phyloP scores from a whole-genome alignment of 2,329 filamentous ascomycete genomes.

The Metarhizium album region DNA sequence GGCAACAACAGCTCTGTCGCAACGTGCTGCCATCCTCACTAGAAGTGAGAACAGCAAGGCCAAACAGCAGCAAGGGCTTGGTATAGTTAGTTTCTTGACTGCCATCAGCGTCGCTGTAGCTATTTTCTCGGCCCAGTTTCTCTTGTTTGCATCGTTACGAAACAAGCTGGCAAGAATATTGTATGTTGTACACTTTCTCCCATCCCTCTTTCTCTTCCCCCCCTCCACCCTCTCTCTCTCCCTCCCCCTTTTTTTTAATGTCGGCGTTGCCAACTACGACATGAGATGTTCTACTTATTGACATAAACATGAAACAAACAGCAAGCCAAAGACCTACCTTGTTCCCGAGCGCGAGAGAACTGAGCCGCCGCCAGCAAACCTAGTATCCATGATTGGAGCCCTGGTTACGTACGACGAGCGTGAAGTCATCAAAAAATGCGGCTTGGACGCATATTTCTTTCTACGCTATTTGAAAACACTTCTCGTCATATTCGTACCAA shows the following conservation, averaged over 20 bases:
- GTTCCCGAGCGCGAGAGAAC: slow-evolving; percentile 79
- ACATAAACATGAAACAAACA: slow-evolving; percentile 19
- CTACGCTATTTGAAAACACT: slow-evolving; percentile 70
- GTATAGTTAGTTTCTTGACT: slow-evolving; percentile 43
- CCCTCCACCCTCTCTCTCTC: too few species aligned
- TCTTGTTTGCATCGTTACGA: slow-evolving; percentile 65
- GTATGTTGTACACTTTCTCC: slow-evolving; percentile 32
- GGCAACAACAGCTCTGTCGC: neutral
- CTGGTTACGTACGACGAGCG: slow-evolving; percentile 60
- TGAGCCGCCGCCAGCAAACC: slow-evolving; percentile 52
- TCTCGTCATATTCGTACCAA: slow-evolving; percentile 82
- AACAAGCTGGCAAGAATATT: slow-evolving; percentile 76
- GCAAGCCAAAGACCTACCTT: slow-evolving; percentile 74
- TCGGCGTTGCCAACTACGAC: slow-evolving; percentile 7
- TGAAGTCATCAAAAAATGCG: slow-evolving; percentile 89
- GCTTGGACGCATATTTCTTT: slow-evolving; percentile 95
- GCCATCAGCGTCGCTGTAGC: slow-evolving; percentile 52
- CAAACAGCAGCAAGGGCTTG: slow-evolving; percentile 33
- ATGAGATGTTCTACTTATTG: neutral
- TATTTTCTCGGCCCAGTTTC: slow-evolving; percentile 52
- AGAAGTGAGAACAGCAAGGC: slow-evolving; percentile 13
- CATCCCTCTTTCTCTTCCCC: too few species aligned
- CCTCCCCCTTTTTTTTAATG: too few species aligned
- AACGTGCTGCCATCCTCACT: neutral
- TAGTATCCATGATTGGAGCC: slow-evolving; percentile 41